Conservation (phyloP, 83 land plant species). For the Diphasiastrum complanatum region DNA sequence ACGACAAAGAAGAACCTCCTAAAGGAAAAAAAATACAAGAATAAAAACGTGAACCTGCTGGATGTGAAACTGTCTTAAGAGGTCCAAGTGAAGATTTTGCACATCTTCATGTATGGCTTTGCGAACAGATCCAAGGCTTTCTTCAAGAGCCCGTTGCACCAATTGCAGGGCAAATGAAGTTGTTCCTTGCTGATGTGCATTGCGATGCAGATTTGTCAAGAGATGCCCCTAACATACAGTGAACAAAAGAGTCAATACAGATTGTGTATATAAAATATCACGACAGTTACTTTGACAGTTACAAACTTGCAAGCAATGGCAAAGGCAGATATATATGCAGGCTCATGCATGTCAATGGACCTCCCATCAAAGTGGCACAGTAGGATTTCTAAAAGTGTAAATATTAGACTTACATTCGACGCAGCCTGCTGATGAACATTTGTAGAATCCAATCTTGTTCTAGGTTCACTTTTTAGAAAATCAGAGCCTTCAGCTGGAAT, state of each 20-base stretch:
- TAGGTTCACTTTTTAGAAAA: too few species aligned
- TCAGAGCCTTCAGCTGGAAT: too few species aligned
- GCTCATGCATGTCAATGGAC: too few species aligned
- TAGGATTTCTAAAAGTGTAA: too few species aligned
- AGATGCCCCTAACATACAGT: background rate
- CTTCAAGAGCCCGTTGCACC: conserved; percentile 16
- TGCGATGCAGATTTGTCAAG: background rate
- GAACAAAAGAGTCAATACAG: background rate
- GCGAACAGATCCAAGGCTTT: conserved; percentile 10
- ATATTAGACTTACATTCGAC: too few species aligned
- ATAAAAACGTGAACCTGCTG: conserved; percentile 2
- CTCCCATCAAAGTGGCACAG: too few species aligned
- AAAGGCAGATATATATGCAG: too few species aligned
- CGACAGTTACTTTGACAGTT: too few species aligned
- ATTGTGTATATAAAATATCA: background rate
- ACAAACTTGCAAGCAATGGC: too few species aligned
- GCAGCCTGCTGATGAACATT: too few species aligned
- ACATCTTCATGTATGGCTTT: conserved; percentile 10
- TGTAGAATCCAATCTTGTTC: too few species aligned
- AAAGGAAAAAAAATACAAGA: background rate
- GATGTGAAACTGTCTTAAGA: conserved; percentile 13
- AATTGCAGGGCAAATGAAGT: conserved; percentile 9
- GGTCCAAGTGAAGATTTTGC: conserved; percentile 9
- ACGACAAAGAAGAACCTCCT: too few species aligned
- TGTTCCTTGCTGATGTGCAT: background rate